A percentile compares a stretch with the other conserved stretches of the same genome.
Conservation (phyloP, 805 yeast species). For the Zygosaccharomyces bailii region DNA sequence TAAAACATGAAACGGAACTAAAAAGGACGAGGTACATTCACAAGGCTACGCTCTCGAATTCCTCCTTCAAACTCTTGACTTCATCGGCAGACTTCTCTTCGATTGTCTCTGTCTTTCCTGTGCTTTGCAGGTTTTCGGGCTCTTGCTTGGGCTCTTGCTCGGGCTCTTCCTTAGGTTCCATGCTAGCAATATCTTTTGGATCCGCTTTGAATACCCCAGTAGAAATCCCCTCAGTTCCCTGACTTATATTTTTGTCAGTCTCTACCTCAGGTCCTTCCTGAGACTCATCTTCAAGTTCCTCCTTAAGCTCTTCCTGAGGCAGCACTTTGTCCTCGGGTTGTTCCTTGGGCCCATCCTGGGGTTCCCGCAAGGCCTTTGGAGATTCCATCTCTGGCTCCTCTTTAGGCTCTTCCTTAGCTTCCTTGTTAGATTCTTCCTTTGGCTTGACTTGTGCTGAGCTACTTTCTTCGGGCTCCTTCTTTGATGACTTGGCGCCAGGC, state of each 20-base stretch:
- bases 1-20: constrained; percentile 5
- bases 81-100: constrained; percentile 5
- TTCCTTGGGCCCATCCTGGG: constrained; percentile 8
- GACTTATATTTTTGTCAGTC: too few species aligned
- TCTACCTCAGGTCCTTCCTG: constrained; percentile 5
- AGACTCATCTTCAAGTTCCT: constrained; percentile 14
- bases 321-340: constrained; percentile 20
- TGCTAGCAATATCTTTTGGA: neutral
- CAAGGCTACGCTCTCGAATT: constrained; percentile 33
- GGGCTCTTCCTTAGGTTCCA: constrained; percentile 12
- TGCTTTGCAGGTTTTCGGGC: constrained; percentile 1
- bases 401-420: constrained; percentile 15
- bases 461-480: constrained; percentile 9
- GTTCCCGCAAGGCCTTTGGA: constrained; percentile 9
- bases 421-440: constrained; percentile 8
- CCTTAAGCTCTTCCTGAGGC: constrained; percentile 9
- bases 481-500: constrained; percentile 6
- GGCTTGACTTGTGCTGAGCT: constrained; percentile 10
- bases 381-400: constrained; percentile 7
- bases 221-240: constrained; percentile 9
- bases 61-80: constrained; percentile 19
- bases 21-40: constrained; percentile 10
- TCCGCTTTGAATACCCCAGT: constrained; percentile 12
- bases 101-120: constrained; percentile 1
- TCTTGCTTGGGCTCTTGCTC: constrained; percentile 7